Percentiles rank a stretch among this genome's conserved stretches.
Evolutionary conservation across 805 yeast species (phyloP).

Genomic region (Pichia membranifaciens): DNA sequence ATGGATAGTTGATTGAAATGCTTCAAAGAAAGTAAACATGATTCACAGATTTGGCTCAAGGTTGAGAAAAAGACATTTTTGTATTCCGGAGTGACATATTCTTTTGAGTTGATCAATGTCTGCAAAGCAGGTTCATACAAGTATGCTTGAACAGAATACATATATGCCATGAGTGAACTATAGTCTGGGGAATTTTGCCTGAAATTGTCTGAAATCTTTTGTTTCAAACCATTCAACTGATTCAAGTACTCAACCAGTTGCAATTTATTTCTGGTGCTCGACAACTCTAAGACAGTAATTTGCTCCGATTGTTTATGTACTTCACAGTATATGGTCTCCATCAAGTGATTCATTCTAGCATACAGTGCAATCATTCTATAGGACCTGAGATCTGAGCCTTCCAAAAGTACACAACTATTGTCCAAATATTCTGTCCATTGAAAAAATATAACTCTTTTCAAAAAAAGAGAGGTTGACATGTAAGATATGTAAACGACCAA

Average conservation of each 20-base stretch:
- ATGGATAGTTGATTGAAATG: slow-evolving; percentile 41
- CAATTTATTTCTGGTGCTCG: slow-evolving; percentile 31
- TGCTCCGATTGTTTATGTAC: slow-evolving; percentile 39
- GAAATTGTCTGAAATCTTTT: slow-evolving; percentile 29
- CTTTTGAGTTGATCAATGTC: slow-evolving; percentile 15
- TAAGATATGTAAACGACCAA: slow-evolving; percentile 56
- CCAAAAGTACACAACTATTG: slow-evolving; percentile 50
- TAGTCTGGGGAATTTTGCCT: slow-evolving; percentile 32
- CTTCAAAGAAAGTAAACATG: slow-evolving; percentile 47
- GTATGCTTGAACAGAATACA: slow-evolving; percentile 60
- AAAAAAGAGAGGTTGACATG: slow-evolving; percentile 57
- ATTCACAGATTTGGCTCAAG: slow-evolving; percentile 38
- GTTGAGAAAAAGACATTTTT: slow-evolving; percentile 17
- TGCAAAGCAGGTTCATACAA: slow-evolving; percentile 48
- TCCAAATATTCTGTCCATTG: slow-evolving; percentile 63
- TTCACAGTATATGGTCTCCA: slow-evolving; percentile 56
- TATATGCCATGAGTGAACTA: slow-evolving; percentile 39
- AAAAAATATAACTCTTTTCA: slow-evolving; percentile 56
- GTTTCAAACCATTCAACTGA: slow-evolving; percentile 37
- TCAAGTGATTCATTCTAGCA: slow-evolving; percentile 50
- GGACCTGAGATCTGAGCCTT: slow-evolving; percentile 28
- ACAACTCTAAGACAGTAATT: slow-evolving; percentile 26
- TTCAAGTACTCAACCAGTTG: slow-evolving; percentile 45
- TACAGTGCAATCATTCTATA: slow-evolving; percentile 47
- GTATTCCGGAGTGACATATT: slow-evolving; percentile 28